Conservation (phyloP, 257 asterid species). For the Orobanche coerulescens region DNA sequence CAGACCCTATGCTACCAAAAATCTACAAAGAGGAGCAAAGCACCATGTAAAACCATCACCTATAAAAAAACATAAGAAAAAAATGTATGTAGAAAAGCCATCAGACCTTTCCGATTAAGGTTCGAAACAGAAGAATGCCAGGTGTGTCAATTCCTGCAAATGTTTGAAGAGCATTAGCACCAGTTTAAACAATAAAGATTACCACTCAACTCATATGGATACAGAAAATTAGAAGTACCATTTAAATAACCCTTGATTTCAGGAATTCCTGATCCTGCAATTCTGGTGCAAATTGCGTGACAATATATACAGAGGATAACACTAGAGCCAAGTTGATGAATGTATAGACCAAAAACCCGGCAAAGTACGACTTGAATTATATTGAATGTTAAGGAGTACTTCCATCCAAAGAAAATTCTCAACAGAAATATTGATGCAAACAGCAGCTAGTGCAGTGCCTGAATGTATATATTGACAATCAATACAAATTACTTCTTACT, state of each 20-base stretch:
- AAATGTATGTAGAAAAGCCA: constrained; percentile 11
- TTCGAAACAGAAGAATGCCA: constrained; percentile 92
- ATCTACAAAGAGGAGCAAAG: constrained; percentile 37
- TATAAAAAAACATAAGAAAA: background rate
- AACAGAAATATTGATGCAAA: constrained; percentile 90
- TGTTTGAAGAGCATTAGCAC: constrained; percentile 14
- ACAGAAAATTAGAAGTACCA: constrained; percentile 34
- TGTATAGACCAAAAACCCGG: constrained; percentile 73
- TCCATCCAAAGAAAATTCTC: constrained; percentile 99
- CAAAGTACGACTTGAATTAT: constrained; percentile 90
- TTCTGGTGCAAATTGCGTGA: constrained; percentile 92
- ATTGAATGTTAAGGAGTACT: constrained; percentile 81
- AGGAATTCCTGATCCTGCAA: constrained; percentile 98
- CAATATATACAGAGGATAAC: constrained; percentile 76
- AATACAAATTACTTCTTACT: constrained; percentile 15
- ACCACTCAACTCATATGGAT: constrained; percentile 2
- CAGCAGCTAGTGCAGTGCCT: constrained; percentile 98
- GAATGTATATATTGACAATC: constrained; percentile 22
- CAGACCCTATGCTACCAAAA: constrained; percentile 99
- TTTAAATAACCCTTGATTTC: constrained; percentile 98
- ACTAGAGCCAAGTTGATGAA: constrained; percentile 87
- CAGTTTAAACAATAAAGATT: constrained; percentile 14
- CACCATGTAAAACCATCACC: constrained; percentile 7
- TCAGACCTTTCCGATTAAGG: constrained; percentile 88
- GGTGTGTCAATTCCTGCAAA: constrained; percentile 86